A percentile compares a stretch with the other conserved stretches of the same genome.
Evolutionary conservation across 2,329 filamentous ascomycete species (phyloP).

Genomic region (Ramichloridium luteum): DNA sequence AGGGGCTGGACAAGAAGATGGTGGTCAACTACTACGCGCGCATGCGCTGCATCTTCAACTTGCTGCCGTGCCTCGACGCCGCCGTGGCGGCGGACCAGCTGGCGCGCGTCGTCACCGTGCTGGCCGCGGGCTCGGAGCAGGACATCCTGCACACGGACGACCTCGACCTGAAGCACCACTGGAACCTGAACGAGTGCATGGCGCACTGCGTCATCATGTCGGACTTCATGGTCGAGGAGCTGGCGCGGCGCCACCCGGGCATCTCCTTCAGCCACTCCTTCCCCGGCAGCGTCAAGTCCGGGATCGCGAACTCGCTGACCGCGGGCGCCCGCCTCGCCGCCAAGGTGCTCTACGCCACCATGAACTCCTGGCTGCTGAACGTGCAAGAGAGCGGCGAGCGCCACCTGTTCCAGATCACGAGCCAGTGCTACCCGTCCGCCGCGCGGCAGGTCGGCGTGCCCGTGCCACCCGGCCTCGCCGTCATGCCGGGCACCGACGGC

Average conservation of each 20-base stretch:
- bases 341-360: constrained; percentile 26
- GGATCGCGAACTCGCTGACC: constrained; percentile 28
- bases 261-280: constrained; percentile 40
- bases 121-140: constrained; percentile 42
- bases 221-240: constrained; percentile 41
- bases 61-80: constrained; percentile 43
- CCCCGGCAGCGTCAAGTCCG: constrained; percentile 37
- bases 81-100: constrained; percentile 30
- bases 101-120: constrained; percentile 44
- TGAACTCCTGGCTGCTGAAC: constrained; percentile 28
- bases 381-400: constrained; percentile 34
- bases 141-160: constrained; percentile 33
- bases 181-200: constrained; percentile 26
- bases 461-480: constrained; percentile 17
- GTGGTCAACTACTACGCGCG: constrained; percentile 46
- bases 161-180: constrained; percentile 31
- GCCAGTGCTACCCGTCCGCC: constrained; percentile 21
- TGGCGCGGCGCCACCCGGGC: constrained; percentile 35
- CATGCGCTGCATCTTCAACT: constrained; percentile 43
- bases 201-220: constrained; percentile 36
- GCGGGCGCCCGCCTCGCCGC: constrained; percentile 23
- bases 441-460: constrained; percentile 19
- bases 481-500: constrained; percentile 22
- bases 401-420: constrained; percentile 32
- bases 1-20: constrained; percentile 43